A percentile compares a stretch with the other conserved stretches of the same genome.
phyloP scores from a whole-genome alignment of 306 rosid species.

The Coriaria nepalensis region DNA sequence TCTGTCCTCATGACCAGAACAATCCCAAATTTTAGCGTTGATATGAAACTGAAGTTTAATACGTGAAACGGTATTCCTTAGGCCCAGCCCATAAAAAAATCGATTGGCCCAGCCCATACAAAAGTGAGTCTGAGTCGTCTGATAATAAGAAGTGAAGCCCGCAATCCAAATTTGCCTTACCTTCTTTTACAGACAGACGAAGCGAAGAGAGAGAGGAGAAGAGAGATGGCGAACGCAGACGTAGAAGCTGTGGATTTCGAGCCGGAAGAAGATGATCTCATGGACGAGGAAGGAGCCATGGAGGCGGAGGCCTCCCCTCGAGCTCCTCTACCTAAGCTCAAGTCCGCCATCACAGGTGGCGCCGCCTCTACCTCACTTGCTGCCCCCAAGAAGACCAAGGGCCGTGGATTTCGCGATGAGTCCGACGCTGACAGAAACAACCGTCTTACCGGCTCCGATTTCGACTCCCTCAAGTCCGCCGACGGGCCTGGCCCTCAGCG shows the following conservation, averaged over 20 bases:
- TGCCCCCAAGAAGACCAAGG: slow-evolving; percentile 74
- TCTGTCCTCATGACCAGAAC: no score
- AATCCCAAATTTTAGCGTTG: no score
- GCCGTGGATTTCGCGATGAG: slow-evolving; percentile 90
- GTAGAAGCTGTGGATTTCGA: slow-evolving; percentile 96
- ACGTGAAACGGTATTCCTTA: no score
- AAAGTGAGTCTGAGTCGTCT: no score
- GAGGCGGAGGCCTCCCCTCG: slow-evolving; percentile 72
- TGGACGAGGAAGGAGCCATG: slow-evolving; percentile 90
- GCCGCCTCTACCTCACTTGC: slow-evolving; percentile 37
- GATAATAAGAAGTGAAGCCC: no score
- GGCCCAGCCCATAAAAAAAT: no score
- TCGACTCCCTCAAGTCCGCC: slow-evolving; percentile 65
- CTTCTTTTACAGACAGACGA: background rate
- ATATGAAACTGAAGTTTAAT: no score
- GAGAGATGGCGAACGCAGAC: slow-evolving; percentile 57
- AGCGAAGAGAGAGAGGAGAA: slow-evolving; percentile 7
- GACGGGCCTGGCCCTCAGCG: slow-evolving; percentile 89
- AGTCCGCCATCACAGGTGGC: slow-evolving; percentile 76
- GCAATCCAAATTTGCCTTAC: no score
- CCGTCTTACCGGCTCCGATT: slow-evolving; percentile 61
- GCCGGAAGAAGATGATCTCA: slow-evolving; percentile 95
- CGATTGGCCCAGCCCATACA: no score
- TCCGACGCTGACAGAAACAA: slow-evolving; percentile 52
- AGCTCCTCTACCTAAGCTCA: slow-evolving; percentile 77